A percentile compares a stretch with the other conserved stretches of the same genome.
Evolutionary conservation across 2,329 filamentous ascomycete species (phyloP).

Genomic region (Trichothecium sympodiale): DNA sequence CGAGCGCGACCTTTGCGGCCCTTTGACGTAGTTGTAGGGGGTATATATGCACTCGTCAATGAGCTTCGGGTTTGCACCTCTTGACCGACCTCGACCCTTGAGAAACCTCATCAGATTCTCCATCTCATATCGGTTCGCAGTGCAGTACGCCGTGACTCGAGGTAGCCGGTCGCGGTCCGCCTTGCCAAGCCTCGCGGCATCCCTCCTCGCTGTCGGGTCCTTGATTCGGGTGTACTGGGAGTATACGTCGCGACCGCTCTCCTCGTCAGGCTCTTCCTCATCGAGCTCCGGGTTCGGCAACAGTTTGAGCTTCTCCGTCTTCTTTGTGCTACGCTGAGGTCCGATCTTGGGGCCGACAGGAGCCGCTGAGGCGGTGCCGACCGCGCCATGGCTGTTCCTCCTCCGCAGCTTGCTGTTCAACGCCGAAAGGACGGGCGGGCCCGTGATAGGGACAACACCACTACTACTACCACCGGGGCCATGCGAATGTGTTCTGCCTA

Average conservation of each 20-base stretch:
- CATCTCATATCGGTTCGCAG: constrained; percentile 82
- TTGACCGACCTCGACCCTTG: constrained; percentile 68
- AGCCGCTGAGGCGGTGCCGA: constrained; percentile 22
- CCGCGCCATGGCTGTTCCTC: constrained; percentile 66
- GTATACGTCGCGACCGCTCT: constrained; percentile 91
- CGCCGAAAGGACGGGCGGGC: constrained; percentile 56
- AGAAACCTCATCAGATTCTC: constrained; percentile 83
- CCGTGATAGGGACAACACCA: constrained; percentile 4
- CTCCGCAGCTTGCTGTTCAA: constrained; percentile 81
- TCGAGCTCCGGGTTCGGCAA: constrained; percentile 79
- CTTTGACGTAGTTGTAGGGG: constrained; percentile 68
- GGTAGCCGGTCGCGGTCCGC: constrained; percentile 81
- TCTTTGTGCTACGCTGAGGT: constrained; percentile 89
- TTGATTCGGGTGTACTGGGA: constrained; percentile 97
- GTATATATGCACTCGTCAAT: constrained; percentile 98
- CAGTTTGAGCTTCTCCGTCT: constrained; percentile 94
- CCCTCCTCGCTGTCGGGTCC: constrained; percentile 82
- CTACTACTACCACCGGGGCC: too few relatives aligned
- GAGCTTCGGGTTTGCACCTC: constrained; percentile 75
- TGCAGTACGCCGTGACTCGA: constrained; percentile 92
- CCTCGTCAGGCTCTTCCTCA: constrained; percentile 69
- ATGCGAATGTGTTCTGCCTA: too few relatives aligned
- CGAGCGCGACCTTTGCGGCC: constrained; percentile 8
- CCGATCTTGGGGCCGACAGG: constrained; percentile 60
- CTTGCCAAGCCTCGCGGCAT: constrained; percentile 87